phyloP scores from a whole-genome alignment of 164 flowering plant species.

The Piper betle region DNA sequence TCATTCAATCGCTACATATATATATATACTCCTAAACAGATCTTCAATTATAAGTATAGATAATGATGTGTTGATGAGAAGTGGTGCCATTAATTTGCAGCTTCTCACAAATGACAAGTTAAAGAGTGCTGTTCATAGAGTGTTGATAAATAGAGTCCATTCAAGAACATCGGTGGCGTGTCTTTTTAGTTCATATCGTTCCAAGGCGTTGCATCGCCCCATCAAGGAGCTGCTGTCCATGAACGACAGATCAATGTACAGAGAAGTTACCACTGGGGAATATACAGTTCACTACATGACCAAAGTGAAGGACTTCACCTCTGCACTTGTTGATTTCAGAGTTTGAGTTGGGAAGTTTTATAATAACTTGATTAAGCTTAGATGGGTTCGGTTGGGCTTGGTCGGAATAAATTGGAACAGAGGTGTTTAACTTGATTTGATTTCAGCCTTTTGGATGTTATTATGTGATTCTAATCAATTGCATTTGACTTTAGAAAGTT shows the following conservation, averaged over 20 bases:
- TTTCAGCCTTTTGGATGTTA: too few relatives aligned
- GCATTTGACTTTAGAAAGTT: too few relatives aligned
- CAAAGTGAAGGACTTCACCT: conserved; percentile 10
- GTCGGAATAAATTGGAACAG: too few relatives aligned
- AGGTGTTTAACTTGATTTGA: too few relatives aligned
- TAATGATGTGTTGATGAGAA: too few relatives aligned
- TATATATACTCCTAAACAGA: neutral
- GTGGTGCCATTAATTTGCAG: conserved; percentile 2
- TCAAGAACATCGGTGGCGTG: conserved; percentile 21
- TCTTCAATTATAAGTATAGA: too few relatives aligned
- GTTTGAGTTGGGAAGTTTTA: neutral
- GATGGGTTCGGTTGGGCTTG: too few relatives aligned
- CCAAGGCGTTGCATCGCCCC: conserved; percentile 12
- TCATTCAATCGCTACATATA: neutral
- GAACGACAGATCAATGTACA: conserved; percentile 8
- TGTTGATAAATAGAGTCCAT: conserved; percentile 7
- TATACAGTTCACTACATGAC: neutral
- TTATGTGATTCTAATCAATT: too few relatives aligned
- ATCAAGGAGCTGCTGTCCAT: conserved; percentile 23
- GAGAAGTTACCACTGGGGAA: conserved; percentile 1
- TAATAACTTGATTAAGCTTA: too few relatives aligned
- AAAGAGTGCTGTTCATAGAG: conserved; percentile 19
- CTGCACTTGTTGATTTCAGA: conserved; percentile 4
- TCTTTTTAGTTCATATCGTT: conserved; percentile 8
- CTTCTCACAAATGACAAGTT: conserved; percentile 17